A percentile compares a stretch with the other conserved stretches of the same genome.
These are phyloP conservation scores for Bimuria novae-zelandiae DNA, from an alignment of 2,329 filamentous ascomycete genomes.

Conservation along the genomic window DNA sequence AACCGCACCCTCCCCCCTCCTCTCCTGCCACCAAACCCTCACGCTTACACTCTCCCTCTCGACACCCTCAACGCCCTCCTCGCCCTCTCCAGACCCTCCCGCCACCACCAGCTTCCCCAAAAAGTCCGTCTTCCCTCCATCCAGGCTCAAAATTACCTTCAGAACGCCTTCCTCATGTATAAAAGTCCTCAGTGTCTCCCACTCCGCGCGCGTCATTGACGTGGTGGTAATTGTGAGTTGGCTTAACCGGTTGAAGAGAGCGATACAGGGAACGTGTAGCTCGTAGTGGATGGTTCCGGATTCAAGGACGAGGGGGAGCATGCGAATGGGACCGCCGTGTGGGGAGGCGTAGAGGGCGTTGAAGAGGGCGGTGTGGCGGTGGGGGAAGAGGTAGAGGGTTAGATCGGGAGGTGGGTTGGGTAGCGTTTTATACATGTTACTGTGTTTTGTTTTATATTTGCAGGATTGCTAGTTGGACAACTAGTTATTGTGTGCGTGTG, in stretches of 20 bases:
- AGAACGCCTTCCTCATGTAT: slow-evolving; percentile 1
- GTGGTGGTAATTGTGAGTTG: not conserved
- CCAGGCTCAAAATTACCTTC: slow-evolving; percentile 1
- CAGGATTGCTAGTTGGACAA: too few species aligned
- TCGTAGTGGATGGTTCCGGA: not conserved
- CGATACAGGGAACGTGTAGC: not conserved
- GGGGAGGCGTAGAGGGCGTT: not conserved
- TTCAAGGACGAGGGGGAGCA: not conserved
- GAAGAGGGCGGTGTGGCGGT: not conserved
- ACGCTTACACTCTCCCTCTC: not conserved
- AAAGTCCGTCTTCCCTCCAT: not conserved
- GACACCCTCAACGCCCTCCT: not conserved
- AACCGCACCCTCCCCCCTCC: not conserved
- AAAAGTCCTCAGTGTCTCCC: not conserved
- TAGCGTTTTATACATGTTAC: too few species aligned
- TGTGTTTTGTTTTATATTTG: too few species aligned
- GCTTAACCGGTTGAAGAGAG: not conserved
- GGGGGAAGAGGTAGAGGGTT: not conserved
- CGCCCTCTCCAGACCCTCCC: not conserved
- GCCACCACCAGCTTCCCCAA: not conserved
- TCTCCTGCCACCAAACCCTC: slow-evolving; percentile 3
- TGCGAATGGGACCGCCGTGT: not conserved
- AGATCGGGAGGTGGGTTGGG: too few species aligned
- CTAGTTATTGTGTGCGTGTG: too few species aligned
- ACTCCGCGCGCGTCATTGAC: not conserved